Base-by-base conservation (phyloP, 768 basidiomycete species). In the Sarcodon aspratus region DNA sequence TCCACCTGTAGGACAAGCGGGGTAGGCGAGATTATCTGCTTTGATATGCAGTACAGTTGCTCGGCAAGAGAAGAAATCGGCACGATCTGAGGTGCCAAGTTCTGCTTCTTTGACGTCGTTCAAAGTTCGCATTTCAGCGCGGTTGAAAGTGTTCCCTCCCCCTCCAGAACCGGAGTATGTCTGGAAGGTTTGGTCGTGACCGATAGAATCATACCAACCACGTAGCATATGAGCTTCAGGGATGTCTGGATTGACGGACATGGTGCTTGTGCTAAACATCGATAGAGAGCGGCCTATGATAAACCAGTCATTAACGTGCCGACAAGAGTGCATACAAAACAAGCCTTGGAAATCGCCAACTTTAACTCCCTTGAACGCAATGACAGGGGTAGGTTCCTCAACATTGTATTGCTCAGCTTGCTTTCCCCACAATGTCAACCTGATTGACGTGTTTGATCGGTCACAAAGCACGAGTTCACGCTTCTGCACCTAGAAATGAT, bases 341-440 rank as follows among this genome's bases (percentile, higher is more conserved):
- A 45, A 56, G 79, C 91, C 91, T 58, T 84, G 82, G 63, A 85
- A 99, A 54, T 97, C 95, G 27, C 90, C 83, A 36, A 98, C 88
- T 63, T 85, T 90, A 54, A 91, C 89, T 18, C 89, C 85, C 66
- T 94, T 96, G 75, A 94, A 89, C 4, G 95, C 95, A 54, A 94
- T 75, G 32, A 98, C 81, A 8, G 89, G 79, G n/a, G 65, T 62
- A 42, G 17, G 15, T 15, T 27, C 13, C 15, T 42, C 40, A 13
- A 17, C 40, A 17, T 42, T 27, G 61, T 80, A 97, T 36, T 75
- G 74, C 61, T 97, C 91, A 0, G 95, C 95, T 62, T 90, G 86
- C 63, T 86, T 91, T 18, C 95, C 96, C 96, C 95, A 99, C 32
- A 98, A 70, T 3, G 95, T 99, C 54, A 97, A 62, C 33, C 90